These are phyloP conservation scores for Wickerhamiella domercqiae DNA, from an alignment of 805 yeast species.

Conservation along the genomic window DNA sequence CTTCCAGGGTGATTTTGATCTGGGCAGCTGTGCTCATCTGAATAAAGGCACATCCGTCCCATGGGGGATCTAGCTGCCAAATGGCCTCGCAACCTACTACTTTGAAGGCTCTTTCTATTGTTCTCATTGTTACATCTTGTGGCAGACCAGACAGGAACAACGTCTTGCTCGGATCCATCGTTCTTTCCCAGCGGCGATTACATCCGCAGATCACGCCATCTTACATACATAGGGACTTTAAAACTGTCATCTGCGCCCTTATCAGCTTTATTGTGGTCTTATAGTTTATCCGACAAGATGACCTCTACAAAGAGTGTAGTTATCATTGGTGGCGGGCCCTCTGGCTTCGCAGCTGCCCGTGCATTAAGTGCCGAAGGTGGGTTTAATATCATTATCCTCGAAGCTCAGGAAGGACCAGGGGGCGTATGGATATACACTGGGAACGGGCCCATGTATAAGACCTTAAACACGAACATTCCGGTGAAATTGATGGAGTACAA, in stretches of 20 bases:
- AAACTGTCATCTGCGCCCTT: neutral
- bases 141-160: neutral
- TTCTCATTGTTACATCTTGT: neutral
- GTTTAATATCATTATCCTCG: slow-evolving; percentile 41
- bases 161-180: neutral
- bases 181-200: too few relatives aligned
- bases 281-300: too few relatives aligned
- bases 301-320: slow-evolving; percentile 34
- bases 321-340: slow-evolving; percentile 63
- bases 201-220: too few relatives aligned
- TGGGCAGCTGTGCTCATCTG: neutral
- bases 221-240: too few relatives aligned
- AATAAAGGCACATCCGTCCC: neutral
- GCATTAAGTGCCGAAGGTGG: slow-evolving; percentile 38
- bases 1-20: neutral
- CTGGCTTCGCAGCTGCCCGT: slow-evolving; percentile 50
- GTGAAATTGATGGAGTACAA: slow-evolving; percentile 49
- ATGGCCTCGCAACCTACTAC: neutral
- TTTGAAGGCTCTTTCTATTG: neutral
- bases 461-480: slow-evolving; percentile 54
- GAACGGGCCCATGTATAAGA: slow-evolving; percentile 39
- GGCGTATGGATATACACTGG: slow-evolving; percentile 60
- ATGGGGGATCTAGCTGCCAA: neutral
- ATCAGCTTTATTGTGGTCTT: too few relatives aligned
- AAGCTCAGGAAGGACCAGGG: slow-evolving; percentile 41